These are phyloP conservation scores for Kondoa subrosea DNA, from an alignment of 768 basidiomycete species.

Conservation along the genomic window DNA sequence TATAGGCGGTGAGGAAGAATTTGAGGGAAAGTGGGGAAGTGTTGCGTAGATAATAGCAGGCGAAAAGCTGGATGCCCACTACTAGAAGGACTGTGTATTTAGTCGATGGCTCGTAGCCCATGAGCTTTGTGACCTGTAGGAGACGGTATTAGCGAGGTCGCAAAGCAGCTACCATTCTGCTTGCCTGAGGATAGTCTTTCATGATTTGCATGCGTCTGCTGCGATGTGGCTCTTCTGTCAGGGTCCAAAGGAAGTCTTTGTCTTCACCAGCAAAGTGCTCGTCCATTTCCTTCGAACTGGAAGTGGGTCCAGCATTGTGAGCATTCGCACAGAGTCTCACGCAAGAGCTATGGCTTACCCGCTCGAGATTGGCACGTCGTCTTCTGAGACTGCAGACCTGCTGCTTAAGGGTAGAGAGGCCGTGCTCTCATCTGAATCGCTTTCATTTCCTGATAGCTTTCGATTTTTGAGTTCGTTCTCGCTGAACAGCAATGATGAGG, in stretches of 20 bases:
- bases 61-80: constrained; percentile 53
- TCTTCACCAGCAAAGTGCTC: constrained; percentile 42
- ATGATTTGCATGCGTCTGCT: constrained; percentile 70
- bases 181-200: constrained; percentile 81
- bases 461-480: not conserved
- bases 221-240: constrained; percentile 96
- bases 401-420: not conserved
- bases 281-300: too few relatives aligned
- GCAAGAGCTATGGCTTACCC: too few relatives aligned
- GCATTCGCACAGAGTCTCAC: too few relatives aligned
- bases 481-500: not conserved
- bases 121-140: constrained; percentile 70
- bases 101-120: constrained; percentile 85
- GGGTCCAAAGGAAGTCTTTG: constrained; percentile 80
- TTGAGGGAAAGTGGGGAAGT: constrained; percentile 50
- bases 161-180: constrained; percentile 22
- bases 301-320: too few relatives aligned
- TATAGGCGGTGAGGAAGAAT: constrained; percentile 65
- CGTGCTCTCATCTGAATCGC: not conserved
- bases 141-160: not conserved
- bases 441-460: not conserved
- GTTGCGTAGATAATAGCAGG: constrained; percentile 51
- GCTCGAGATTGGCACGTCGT: too few relatives aligned
- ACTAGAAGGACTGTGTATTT: constrained; percentile 77
- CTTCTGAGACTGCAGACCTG: not conserved